phyloP scores from a whole-genome alignment of 768 basidiomycete genomes.

The Leucocoprinus leucothites region DNA sequence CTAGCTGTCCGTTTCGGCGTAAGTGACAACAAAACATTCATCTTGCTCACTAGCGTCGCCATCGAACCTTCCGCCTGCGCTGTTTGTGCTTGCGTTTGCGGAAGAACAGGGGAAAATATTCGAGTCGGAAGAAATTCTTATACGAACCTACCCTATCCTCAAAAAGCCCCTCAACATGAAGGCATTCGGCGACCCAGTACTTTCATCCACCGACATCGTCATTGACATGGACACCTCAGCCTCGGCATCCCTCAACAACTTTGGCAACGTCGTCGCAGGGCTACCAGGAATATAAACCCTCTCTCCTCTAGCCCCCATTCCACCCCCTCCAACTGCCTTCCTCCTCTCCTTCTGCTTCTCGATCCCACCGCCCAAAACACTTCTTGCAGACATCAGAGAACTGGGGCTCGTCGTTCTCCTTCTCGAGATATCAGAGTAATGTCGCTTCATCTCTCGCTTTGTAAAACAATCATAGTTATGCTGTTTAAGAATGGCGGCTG shows the following conservation, averaged over 20 bases:
- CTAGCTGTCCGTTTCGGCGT: constrained; percentile 17
- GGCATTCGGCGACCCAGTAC: constrained; percentile 12
- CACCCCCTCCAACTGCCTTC: constrained; percentile 26
- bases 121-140: constrained; percentile 21
- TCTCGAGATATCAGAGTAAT: too few relatives aligned
- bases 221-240: too few relatives aligned
- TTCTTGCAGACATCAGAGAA: too few relatives aligned
- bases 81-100: not conserved
- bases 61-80: too few relatives aligned
- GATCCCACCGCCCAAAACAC: too few relatives aligned
- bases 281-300: constrained; percentile 53
- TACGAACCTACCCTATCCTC: constrained; percentile 17
- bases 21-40: not conserved
- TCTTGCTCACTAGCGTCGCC: too few relatives aligned
- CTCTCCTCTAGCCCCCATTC: constrained; percentile 45
- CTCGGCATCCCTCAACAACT: constrained; percentile 60
- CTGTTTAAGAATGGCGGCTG: constrained; percentile 92
- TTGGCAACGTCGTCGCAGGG: constrained; percentile 49
- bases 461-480: too few relatives aligned
- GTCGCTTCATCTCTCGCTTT: too few relatives aligned
- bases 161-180: constrained; percentile 2
- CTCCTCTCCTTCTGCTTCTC: constrained; percentile 38
- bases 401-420: too few relatives aligned
- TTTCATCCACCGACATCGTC: constrained; percentile 13
- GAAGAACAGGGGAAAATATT: not conserved